Percentiles rank a stretch among this genome's conserved stretches.
phyloP scores from a whole-genome alignment of 495 filamentous ascomycete species.

The Tuber indicum region DNA sequence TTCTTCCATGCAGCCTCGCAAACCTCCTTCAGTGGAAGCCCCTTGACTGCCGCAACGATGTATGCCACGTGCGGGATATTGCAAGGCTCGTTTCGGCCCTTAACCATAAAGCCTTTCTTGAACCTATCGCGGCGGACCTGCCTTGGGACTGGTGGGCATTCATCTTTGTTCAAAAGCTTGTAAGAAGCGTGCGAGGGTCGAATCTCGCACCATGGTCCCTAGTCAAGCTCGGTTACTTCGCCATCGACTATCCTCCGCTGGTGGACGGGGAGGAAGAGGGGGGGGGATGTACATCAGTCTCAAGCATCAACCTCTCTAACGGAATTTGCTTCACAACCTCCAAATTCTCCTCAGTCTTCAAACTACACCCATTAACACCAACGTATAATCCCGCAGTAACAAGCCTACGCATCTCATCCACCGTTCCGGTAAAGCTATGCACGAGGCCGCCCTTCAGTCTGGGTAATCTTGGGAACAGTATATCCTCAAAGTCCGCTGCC shows the following conservation, averaged over 20 bases:
- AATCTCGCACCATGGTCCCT: conserved; percentile 73
- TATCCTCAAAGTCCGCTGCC: conserved; percentile 67
- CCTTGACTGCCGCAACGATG: conserved; percentile 79
- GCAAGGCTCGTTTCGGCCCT: conserved; percentile 85
- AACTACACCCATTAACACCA: conserved; percentile 82
- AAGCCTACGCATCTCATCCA: conserved; percentile 71
- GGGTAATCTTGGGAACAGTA: conserved; percentile 52
- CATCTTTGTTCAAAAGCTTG: conserved; percentile 48
- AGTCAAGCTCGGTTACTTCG: background rate
- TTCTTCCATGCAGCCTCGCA: conserved; percentile 83
- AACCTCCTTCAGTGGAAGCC: conserved; percentile 67
- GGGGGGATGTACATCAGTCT: conserved; percentile 61
- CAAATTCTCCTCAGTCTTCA: conserved; percentile 87
- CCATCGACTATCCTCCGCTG: background rate
- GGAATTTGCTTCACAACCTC: conserved; percentile 70
- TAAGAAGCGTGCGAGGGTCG: conserved; percentile 58
- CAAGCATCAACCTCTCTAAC: conserved; percentile 70
- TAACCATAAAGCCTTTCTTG: conserved; percentile 72
- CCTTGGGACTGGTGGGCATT: conserved; percentile 37
- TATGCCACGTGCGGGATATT: conserved; percentile 76
- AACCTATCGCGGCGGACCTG: conserved; percentile 90
- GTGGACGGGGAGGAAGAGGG: background rate
- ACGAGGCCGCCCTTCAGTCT: conserved; percentile 63
- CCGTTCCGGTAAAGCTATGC: conserved; percentile 82
- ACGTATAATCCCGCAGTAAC: conserved; percentile 72